Evolutionary conservation across 345 rosid species (phyloP), one percentile per base, ranked within the genome.

Genomic region (Viola odorata): DNA sequence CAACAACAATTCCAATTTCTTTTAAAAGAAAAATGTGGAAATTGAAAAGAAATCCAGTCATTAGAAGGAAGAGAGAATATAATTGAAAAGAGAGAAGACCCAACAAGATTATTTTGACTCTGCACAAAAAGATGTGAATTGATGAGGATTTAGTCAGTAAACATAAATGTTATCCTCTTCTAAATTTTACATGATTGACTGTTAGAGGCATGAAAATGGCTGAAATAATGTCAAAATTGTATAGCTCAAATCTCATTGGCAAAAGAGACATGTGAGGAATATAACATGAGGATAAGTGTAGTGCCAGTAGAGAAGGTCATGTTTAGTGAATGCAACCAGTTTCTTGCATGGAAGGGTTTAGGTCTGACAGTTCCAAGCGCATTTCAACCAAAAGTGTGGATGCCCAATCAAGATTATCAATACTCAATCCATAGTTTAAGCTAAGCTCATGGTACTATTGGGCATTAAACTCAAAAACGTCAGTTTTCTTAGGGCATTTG

Each of bases 151-250:
- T n/a, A n/a, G n/a, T n/a, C n/a, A n/a, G n/a, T n/a, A n/a, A n/a
- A n/a, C n/a, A n/a, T n/a, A n/a, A n/a, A n/a, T n/a, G n/a, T n/a
- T n/a, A n/a, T n/a, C n/a, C n/a, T n/a, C n/a, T n/a, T n/a, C n/a
- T n/a, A n/a, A n/a, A n/a, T n/a, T n/a, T n/a, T n/a, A n/a, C n/a
- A n/a, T n/a, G n/a, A 0, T 13, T 37, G 8, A 58, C 69, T 66
- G 38, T 47, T 49, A 17, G 45, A 69, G 12, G 69, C 48, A 8
- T 65, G 69, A 51, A 62, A 69, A 8, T n/a, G n/a, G n/a, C n/a
- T n/a, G n/a, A n/a, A 57, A 50, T 71, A 64, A 69, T 15, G n/a
- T 6, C 54, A 71, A 64, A 1, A 74, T 45, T 15, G 50, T 23
- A 37, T 65, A 53, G 41, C 57, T 60, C 70, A 75, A 67, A 15